Evolutionary conservation across 2,329 filamentous ascomycete genomes (phyloP).

Genomic region (Calonectria fujianensis): DNA sequence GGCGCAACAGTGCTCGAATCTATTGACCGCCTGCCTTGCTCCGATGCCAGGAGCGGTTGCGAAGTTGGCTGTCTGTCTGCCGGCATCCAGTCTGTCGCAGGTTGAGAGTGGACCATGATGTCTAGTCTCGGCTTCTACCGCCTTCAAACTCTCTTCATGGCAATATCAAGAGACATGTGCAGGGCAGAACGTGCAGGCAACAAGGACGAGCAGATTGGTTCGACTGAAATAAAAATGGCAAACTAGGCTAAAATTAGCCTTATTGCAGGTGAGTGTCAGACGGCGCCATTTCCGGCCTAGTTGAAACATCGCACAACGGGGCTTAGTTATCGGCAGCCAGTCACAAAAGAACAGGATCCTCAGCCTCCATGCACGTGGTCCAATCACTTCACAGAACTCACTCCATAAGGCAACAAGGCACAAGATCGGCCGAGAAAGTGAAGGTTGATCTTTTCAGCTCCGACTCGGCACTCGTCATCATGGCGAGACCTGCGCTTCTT

Average conservation of each 20-base stretch:
- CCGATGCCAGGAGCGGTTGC: neutral
- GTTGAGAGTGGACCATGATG: neutral
- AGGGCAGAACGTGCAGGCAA: neutral
- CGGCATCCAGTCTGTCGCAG: neutral
- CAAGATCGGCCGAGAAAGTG: neutral
- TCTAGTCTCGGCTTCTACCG: too few species aligned
- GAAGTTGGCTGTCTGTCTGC: neutral
- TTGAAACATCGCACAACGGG: neutral
- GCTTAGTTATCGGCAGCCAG: neutral
- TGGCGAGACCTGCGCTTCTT: neutral
- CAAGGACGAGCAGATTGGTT: neutral
- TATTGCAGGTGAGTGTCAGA: neutral
- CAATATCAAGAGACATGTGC: neutral
- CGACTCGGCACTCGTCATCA: neutral
- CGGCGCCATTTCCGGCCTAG: neutral
- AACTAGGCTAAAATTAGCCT: neutral
- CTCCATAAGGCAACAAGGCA: neutral
- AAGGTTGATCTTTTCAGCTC: conserved; percentile 1
- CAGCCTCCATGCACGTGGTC: neutral
- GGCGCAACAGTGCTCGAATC: neutral
- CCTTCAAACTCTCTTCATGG: neutral
- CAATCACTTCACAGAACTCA: neutral
- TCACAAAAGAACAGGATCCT: neutral
- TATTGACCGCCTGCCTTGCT: neutral
- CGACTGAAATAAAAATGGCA: neutral